Evolutionary conservation across 2,329 filamentous ascomycete species (phyloP).

Genomic region (Aspergillus aculeatus): DNA sequence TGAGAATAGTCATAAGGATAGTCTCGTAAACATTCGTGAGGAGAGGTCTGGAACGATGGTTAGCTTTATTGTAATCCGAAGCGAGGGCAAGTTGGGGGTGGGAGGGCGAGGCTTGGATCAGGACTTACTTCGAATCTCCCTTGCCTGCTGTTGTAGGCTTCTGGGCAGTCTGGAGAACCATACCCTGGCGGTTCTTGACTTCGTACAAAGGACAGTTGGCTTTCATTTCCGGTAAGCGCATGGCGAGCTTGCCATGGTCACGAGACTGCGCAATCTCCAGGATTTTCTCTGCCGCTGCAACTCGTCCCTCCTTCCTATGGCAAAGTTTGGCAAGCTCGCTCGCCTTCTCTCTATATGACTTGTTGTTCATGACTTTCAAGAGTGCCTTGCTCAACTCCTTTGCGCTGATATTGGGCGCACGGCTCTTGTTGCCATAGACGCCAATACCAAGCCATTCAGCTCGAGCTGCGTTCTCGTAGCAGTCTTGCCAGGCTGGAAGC

Average conservation of each 20-base stretch:
- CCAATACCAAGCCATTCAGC: conserved; percentile 46
- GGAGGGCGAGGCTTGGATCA: too few relatives aligned
- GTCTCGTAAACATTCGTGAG: conserved; percentile 10
- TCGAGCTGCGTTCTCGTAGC: conserved; percentile 44
- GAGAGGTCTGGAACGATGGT: conserved; percentile 11
- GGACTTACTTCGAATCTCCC: conserved; percentile 11
- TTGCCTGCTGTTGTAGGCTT: conserved; percentile 5
- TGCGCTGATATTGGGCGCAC: conserved; percentile 32
- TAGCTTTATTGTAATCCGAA: background rate
- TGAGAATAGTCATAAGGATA: conserved; percentile 15
- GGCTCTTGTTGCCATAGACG: conserved; percentile 35
- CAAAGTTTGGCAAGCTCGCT: conserved; percentile 19
- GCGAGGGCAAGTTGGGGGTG: too few relatives aligned
- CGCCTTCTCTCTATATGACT: conserved; percentile 19
- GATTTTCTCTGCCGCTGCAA: conserved; percentile 21
- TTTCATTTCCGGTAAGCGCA: conserved; percentile 17
- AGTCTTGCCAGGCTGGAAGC: conserved; percentile 47
- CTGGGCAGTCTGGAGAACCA: conserved; percentile 9
- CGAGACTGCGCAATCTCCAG: conserved; percentile 18
- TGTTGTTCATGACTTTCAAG: conserved; percentile 20
- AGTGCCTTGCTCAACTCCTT: conserved; percentile 31
- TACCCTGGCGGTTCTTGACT: conserved; percentile 16
- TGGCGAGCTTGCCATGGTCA: conserved; percentile 14
- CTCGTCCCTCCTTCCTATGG: conserved; percentile 21
- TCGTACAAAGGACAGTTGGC: conserved; percentile 10